phyloP scores from a whole-genome alignment of 352 stramenopile species.

The Phytophthora podocarpi region DNA sequence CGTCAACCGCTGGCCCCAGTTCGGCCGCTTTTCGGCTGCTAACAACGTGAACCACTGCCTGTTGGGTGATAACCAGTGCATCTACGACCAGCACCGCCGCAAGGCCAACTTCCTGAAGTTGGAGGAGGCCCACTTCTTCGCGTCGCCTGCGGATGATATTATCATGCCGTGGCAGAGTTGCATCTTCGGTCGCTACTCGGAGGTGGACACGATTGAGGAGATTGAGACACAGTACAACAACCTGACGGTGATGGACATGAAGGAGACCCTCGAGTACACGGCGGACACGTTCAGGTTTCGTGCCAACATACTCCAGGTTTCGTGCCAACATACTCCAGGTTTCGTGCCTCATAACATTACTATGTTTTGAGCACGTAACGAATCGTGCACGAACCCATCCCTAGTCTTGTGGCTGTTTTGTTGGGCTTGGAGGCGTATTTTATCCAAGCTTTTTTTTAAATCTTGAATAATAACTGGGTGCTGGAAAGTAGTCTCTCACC shows the following conservation, averaged over 20 bases:
- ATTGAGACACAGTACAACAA: conserved; percentile 36
- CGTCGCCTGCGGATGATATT: conserved; percentile 32
- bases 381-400: no score
- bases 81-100: conserved; percentile 33
- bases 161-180: conserved; percentile 49
- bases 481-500: no score
- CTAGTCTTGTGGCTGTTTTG: no score
- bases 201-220: no score
- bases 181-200: conserved; percentile 49
- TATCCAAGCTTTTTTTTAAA: no score
- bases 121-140: conserved; percentile 45
- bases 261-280: conserved; percentile 39
- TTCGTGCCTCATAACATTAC: no score
- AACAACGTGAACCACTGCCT: conserved; percentile 35
- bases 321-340: no score
- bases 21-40: conserved; percentile 18
- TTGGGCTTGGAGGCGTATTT: no score
- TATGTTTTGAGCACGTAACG: no score
- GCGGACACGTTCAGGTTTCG: conserved; percentile 47
- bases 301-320: no score
- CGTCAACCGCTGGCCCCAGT: conserved; percentile 31
- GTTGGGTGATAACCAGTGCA: conserved; percentile 9
- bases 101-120: conserved; percentile 47
- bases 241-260: conserved; percentile 39
- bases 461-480: no score